Evolutionary conservation across 176 grass and related monocot genomes (phyloP), one percentile per base, ranked within the genome.

Genomic region (Oryza nivara): DNA sequence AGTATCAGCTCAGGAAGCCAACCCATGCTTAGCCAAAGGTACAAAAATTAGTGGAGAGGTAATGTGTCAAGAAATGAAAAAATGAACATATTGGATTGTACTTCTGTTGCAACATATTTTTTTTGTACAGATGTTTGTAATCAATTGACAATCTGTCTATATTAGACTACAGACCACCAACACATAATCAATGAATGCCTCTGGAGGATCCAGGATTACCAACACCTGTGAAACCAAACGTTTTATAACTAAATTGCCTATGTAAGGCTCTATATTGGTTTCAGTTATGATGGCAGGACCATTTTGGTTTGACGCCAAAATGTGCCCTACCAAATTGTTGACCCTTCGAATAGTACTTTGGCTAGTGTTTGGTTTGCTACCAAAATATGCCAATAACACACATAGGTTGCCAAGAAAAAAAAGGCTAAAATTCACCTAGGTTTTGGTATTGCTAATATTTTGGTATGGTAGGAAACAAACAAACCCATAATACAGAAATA

Each of bases 1-100:
- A 52, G 49, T 52, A 52, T 15, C 54, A 69, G 46, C 60, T 45
- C 68, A 84, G 40, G 15, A 69, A 85, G 32, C 40, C 17, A 19
- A 81, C 49, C 49, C 65, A 81, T 81, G 12, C 9, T 77, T 66
- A 19, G 69, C 61, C 5, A 14, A 40, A 60, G 20, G 14, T 65
- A 75, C 19, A 35, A 52, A 70, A 6, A 80, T 13, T 52, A 52
- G 49, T 52, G 49, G 49, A 52, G 14, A 52, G 14, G 14, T 52
- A 52, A 52, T 16, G 4, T 17, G 49, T 17, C 15, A 52, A 4
- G 49, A 52, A 52, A 52, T 52, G 49, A 52, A 52, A 52, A 16
- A 17, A 52, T 13, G 17, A 52, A 52, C 14, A 52, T 15, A 52
- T 52, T 52, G 49, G 49, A 52, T 52, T 36, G 73, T 45, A 66